A percentile compares a stretch with the other conserved stretches of the same genome.
Conservation (phyloP, 2,329 filamentous ascomycete genomes). For the Botrytis porri region DNA sequence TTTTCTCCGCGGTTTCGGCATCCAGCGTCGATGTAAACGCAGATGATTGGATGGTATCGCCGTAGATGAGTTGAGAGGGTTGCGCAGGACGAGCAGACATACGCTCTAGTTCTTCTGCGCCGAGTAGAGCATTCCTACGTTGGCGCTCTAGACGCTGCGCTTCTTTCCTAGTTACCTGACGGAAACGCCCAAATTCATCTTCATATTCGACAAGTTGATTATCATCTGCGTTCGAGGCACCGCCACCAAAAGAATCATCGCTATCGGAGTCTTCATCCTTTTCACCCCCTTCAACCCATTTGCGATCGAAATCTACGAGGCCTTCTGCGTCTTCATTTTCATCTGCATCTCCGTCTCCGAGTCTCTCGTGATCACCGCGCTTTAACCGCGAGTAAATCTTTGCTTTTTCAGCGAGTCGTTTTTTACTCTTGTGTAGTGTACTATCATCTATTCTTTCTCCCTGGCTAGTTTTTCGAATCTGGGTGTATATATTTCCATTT, state of each 20-base stretch:
- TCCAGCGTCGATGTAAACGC: constrained; percentile 62
- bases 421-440: constrained; percentile 61
- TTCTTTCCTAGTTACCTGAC: constrained; percentile 68
- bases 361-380: constrained; percentile 68
- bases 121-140: constrained; percentile 50
- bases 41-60: constrained; percentile 76
- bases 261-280: constrained; percentile 36
- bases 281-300: constrained; percentile 71
- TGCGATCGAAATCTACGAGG: constrained; percentile 91
- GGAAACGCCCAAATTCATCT: constrained; percentile 87
- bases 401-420: constrained; percentile 87
- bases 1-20: constrained; percentile 64
- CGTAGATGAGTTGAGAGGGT: constrained; percentile 74
- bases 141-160: constrained; percentile 61
- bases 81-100: constrained; percentile 66
- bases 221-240: constrained; percentile 38
- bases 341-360: constrained; percentile 46
- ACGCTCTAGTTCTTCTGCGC: constrained; percentile 60
- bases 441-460: constrained; percentile 49
- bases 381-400: constrained; percentile 87
- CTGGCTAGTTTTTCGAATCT: constrained; percentile 49
- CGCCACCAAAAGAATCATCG: constrained; percentile 33
- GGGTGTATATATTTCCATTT: constrained; percentile 48
- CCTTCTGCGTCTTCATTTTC: constrained; percentile 50
- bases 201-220: constrained; percentile 75